Percentiles rank a stretch among this genome's conserved stretches.
Conservation (phyloP, 331 rosid species). For the Erythrophleum ivorense region DNA sequence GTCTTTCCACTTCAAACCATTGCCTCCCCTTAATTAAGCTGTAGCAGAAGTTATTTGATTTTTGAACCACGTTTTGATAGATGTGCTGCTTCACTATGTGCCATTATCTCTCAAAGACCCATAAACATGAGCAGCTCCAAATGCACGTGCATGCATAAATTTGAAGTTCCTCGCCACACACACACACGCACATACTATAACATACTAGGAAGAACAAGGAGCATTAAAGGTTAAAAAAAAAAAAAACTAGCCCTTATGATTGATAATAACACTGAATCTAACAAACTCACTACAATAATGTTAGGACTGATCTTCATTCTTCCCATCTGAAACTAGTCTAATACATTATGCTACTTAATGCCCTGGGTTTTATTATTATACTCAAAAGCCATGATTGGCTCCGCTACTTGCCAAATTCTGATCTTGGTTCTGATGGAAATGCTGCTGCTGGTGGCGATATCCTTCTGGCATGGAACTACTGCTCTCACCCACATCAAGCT, state of each 20-base stretch:
- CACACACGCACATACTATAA: background rate
- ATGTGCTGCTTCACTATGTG: slow-evolving; percentile 9
- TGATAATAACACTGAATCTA: slow-evolving; percentile 18
- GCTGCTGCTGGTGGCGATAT: slow-evolving; percentile 47
- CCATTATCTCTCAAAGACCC: background rate
- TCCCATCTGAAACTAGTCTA: slow-evolving; percentile 6
- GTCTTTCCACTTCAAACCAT: no score
- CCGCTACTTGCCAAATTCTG: slow-evolving; percentile 50
- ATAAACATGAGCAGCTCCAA: slow-evolving; percentile 17
- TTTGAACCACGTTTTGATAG: slow-evolving; percentile 25
- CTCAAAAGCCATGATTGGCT: slow-evolving; percentile 53
- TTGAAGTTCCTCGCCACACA: slow-evolving; percentile 13
- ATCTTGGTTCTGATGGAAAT: slow-evolving; percentile 46
- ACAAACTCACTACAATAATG: slow-evolving; percentile 36
- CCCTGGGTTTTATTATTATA: background rate
- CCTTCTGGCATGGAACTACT: slow-evolving; percentile 58
- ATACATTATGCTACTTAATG: background rate
- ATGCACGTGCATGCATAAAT: slow-evolving; percentile 44
- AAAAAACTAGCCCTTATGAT: background rate
- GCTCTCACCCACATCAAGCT: slow-evolving; percentile 64
- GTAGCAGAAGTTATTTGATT: background rate
- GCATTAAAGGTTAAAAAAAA: background rate
- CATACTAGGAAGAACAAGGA: background rate
- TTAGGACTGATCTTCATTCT: slow-evolving; percentile 41
- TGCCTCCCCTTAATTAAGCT: background rate